Base-by-base conservation (phyloP, 768 basidiomycete species). In the Mycena capillaripes region DNA sequence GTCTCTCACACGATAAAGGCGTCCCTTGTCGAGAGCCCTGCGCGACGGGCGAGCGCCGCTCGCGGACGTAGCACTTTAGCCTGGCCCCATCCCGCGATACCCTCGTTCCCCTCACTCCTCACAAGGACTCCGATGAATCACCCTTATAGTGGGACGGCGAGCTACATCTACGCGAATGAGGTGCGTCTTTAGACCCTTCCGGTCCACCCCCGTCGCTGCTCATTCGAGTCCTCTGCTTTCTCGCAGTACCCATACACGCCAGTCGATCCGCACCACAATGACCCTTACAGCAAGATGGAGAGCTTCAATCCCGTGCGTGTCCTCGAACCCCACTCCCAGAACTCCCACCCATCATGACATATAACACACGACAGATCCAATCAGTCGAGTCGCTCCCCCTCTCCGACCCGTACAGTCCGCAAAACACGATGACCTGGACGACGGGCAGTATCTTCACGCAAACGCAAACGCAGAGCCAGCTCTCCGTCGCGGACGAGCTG, bases 141-240 rank as follows among this genome's bases (percentile, higher is more conserved):
- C 44, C 70, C 70, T 5, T 71, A 71, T 36, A 71, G 70, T n/a
- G 63, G 56, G 7, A 29, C 62, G 9, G 70, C 70, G 4, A 44
- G 70, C 29, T 71, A 71, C 70, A 71, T 71, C 23, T 71, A 71
- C 23, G 63, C 70, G n/a, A 71, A 58, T 30, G 70, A 65, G 40
- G 62, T 64, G 4, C 36, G 66, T 38, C 16, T 1, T 38, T 38
- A 3, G 1, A 38, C 38, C 16, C 48, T 48, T 60, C 34, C 44
- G 27, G 14, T 7, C 3, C 12, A 27, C 12, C 29, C 23, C n/a
- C n/a, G n/a, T 53, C 8, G 27, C 29, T 3, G 7, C 17, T 1
- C 8, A 21, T 44, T 19, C 42, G 42, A 44, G 19, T 44, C 14
- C 14, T 44, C 42, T 6, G 16, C 3, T 19, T 17, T 6, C 34